Conservation (phyloP, 2,329 filamentous ascomycete genomes). For the Colletotrichum sp. region DNA sequence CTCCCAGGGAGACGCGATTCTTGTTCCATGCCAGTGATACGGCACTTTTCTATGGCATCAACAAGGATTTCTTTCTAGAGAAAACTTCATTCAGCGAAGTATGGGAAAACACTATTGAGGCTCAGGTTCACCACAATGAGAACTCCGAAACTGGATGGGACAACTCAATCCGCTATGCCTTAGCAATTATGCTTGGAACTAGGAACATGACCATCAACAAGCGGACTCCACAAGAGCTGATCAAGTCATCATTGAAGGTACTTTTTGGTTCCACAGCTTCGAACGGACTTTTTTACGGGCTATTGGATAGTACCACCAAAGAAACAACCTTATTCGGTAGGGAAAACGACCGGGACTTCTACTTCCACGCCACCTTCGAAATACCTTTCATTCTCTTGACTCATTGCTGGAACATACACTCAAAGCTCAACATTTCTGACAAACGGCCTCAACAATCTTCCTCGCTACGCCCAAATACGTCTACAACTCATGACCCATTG, state of each 20-base stretch:
- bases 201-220: accelerated
- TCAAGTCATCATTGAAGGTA: neutral
- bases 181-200: neutral
- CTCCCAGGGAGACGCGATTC: neutral
- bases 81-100: neutral
- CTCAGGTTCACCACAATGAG: neutral
- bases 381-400: neutral
- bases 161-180: neutral
- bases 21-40: neutral
- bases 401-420: neutral
- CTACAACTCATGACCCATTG: neutral
- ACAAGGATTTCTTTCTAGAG: neutral
- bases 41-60: neutral
- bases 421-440: accelerated
- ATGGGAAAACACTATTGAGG: neutral
- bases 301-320: neutral
- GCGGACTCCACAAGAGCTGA: neutral
- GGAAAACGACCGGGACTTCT: neutral
- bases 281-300: neutral
- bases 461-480: accelerated
- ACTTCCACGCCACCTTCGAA: neutral
- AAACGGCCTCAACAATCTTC: neutral
- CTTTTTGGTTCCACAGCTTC: neutral
- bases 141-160: neutral
- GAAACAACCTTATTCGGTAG: neutral